Conservation (phyloP, 2,329 filamentous ascomycete species). For the Parastagonospora nodorum region DNA sequence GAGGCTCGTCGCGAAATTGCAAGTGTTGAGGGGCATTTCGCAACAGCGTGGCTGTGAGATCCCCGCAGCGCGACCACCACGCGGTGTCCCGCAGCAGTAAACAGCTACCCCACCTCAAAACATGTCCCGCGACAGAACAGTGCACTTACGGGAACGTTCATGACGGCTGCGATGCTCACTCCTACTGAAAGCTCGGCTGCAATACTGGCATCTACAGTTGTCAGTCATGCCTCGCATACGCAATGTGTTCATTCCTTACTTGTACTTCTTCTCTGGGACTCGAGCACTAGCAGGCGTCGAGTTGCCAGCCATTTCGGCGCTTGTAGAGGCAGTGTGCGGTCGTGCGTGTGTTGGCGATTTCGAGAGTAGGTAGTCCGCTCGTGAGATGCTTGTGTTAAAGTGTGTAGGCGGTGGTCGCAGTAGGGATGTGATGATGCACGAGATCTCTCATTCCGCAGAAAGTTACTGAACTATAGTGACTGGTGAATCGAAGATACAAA, state of each 20-base stretch:
- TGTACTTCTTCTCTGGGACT: slow-evolving; percentile 98
- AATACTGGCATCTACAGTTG: slow-evolving; percentile 99
- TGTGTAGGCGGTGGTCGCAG: no score
- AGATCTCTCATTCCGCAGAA: no score
- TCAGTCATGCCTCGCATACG: neutral
- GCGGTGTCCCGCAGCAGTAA: slow-evolving; percentile 42
- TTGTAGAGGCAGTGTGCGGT: neutral
- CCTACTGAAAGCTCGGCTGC: slow-evolving; percentile 94
- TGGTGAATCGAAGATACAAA: no score
- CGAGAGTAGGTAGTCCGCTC: no score
- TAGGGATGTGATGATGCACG: no score
- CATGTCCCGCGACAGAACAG: slow-evolving; percentile 14
- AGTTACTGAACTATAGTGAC: no score
- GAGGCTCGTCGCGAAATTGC: no score
- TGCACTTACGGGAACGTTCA: slow-evolving; percentile 92
- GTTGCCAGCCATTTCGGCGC: slow-evolving; percentile 67
- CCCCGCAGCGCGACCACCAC: slow-evolving; percentile 43
- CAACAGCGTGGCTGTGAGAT: slow-evolving; percentile 24
- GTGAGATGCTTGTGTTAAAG: no score
- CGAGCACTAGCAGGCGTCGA: slow-evolving; percentile 67
- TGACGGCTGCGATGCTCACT: slow-evolving; percentile 97
- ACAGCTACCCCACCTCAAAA: slow-evolving; percentile 33
- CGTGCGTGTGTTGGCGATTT: no score
- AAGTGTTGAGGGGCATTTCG: slow-evolving; percentile 38
- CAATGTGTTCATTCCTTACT: slow-evolving; percentile 47